A percentile compares a stretch with the other conserved stretches of the same genome.
These are phyloP conservation scores for Candida ortonii DNA, from an alignment of 805 yeast species.

Conservation along the genomic window DNA sequence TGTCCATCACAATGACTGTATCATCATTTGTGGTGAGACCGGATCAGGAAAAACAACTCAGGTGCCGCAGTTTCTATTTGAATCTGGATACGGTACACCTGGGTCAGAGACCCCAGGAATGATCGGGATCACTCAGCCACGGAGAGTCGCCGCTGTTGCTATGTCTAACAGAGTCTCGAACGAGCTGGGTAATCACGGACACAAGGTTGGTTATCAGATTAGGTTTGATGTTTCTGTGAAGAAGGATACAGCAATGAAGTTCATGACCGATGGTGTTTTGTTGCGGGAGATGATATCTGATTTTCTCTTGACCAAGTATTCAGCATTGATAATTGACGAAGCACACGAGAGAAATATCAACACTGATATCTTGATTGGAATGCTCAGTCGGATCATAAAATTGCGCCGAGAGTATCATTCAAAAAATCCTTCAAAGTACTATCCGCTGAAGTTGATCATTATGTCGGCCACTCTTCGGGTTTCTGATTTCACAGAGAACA, in stretches of 20 bases:
- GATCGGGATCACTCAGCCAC: constrained; percentile 95
- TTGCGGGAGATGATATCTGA: constrained; percentile 91
- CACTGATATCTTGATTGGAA: constrained; percentile 93
- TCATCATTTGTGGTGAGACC: constrained; percentile 94
- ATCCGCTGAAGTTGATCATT: constrained; percentile 75
- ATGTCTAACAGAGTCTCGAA: constrained; percentile 79
- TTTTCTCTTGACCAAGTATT: constrained; percentile 74
- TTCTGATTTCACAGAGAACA: constrained; percentile 85
- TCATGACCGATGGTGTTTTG: constrained; percentile 94
- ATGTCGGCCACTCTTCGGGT: constrained; percentile 98
- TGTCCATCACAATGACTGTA: constrained; percentile 84
- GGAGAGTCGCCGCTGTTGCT: constrained; percentile 91
- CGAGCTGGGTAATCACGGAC: constrained; percentile 72
- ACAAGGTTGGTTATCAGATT: constrained; percentile 75
- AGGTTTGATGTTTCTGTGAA: constrained; percentile 72
- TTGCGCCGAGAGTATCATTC: constrained; percentile 58
- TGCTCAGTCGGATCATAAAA: constrained; percentile 81
- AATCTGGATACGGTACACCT: constrained; percentile 78
- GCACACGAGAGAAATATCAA: constrained; percentile 97
- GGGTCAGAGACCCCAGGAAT: constrained; percentile 76
- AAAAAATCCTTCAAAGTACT: constrained; percentile 45
- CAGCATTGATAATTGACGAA: constrained; percentile 88
- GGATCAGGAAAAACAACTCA: constrained; percentile 99
- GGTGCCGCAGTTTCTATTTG: constrained; percentile 92
- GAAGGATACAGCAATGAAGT: constrained; percentile 69